These are phyloP conservation scores for Aspergillus tubingensis DNA, from an alignment of 2,329 filamentous ascomycete genomes.

Conservation along the genomic window DNA sequence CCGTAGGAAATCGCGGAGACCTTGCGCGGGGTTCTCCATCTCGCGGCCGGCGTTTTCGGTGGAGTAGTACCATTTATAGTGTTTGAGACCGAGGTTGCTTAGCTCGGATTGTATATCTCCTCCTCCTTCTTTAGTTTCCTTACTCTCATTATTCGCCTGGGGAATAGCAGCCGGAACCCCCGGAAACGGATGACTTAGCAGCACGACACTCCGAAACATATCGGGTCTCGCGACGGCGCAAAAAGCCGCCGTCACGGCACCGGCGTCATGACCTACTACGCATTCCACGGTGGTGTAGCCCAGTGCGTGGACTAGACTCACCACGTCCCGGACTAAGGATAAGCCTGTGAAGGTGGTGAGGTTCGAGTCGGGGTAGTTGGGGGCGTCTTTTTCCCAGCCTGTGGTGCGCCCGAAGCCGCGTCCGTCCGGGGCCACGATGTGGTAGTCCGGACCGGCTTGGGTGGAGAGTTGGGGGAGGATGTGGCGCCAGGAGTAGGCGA, in stretches of 20 bases:
- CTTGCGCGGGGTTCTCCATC: slow-evolving; percentile 45
- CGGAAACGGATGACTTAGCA: slow-evolving; percentile 67
- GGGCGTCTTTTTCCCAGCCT: slow-evolving; percentile 55
- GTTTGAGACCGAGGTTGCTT: slow-evolving; percentile 59
- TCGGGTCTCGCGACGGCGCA: slow-evolving; percentile 65
- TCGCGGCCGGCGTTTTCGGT: slow-evolving; percentile 41
- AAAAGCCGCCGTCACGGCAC: slow-evolving; percentile 61
- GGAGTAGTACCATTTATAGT: slow-evolving; percentile 66
- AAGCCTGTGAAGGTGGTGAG: slow-evolving; percentile 60
- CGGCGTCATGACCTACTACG: slow-evolving; percentile 68
- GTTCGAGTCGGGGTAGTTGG: slow-evolving; percentile 53
- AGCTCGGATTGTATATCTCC: slow-evolving; percentile 60
- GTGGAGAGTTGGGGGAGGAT: slow-evolving; percentile 56
- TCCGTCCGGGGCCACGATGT: slow-evolving; percentile 68
- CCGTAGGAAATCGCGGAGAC: slow-evolving; percentile 61
- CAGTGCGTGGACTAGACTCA: slow-evolving; percentile 62
- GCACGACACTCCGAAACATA: slow-evolving; percentile 61
- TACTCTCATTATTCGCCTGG: slow-evolving; percentile 9
- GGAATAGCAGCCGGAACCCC: slow-evolving; percentile 7
- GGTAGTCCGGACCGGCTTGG: slow-evolving; percentile 58
- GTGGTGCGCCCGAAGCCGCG: slow-evolving; percentile 68
- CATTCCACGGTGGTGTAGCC: slow-evolving; percentile 61
- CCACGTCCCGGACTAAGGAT: slow-evolving; percentile 62
- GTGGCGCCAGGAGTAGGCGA: slow-evolving; percentile 70
- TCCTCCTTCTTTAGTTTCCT: slow-evolving; percentile 11